A percentile compares a stretch with the other conserved stretches of the same genome.
Conservation (phyloP, 2,329 filamentous ascomycete genomes). For the Pseudogymnoascus sp. region DNA sequence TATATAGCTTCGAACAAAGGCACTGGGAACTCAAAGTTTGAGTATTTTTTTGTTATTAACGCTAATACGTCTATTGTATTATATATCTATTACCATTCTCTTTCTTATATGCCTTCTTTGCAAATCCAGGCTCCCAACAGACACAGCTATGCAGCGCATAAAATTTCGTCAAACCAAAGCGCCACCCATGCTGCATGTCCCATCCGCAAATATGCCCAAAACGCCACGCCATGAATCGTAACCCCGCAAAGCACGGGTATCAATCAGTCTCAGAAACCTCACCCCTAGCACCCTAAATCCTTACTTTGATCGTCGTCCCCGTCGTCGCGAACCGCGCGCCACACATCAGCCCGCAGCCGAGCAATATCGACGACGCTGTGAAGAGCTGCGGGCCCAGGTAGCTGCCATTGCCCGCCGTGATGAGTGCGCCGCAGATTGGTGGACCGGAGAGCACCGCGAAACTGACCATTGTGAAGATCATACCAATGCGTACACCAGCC, state of each 20-base stretch:
- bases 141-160: neutral
- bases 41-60: neutral
- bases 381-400: constrained; percentile 46
- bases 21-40: neutral
- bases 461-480: constrained; percentile 44
- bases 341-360: constrained; percentile 34
- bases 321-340: constrained; percentile 32
- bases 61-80: neutral
- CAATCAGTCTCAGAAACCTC: neutral
- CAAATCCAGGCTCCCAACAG: neutral
- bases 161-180: neutral
- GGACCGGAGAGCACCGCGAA: constrained; percentile 45
- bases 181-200: neutral
- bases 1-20: neutral
- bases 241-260: neutral
- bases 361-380: constrained; percentile 35
- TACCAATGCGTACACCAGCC: constrained; percentile 47
- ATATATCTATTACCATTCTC: neutral
- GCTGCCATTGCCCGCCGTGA: constrained; percentile 35
- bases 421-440: constrained; percentile 44
- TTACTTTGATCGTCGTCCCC: constrained; percentile 22
- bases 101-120: neutral
- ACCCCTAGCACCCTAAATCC: constrained; percentile 16
- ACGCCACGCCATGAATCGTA: neutral
- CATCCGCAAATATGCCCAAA: neutral